Evolutionary conservation across 106 monocot genomes (phyloP).

Genomic region (Gastrodia elata): DNA sequence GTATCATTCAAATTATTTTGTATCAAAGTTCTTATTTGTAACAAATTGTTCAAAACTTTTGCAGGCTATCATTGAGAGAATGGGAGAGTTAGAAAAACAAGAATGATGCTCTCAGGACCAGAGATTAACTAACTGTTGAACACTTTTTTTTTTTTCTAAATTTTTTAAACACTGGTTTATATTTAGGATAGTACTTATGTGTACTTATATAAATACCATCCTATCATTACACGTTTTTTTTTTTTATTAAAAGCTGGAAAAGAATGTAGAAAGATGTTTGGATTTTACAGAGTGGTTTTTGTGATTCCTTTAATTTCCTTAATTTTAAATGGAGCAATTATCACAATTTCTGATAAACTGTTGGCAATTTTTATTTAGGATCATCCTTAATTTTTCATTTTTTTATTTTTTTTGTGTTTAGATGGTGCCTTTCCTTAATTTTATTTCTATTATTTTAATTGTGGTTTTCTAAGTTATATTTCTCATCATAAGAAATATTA

Average conservation of each 20-base stretch:
- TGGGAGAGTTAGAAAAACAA: constrained; percentile 23
- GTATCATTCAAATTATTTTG: too few species aligned
- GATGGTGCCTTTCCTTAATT: too few species aligned
- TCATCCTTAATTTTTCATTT: too few species aligned
- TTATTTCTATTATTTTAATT: too few species aligned
- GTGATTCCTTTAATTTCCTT: too few species aligned
- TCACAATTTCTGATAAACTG: too few species aligned
- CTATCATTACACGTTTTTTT: not conserved
- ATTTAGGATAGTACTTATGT: not conserved
- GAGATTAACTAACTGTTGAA: not conserved
- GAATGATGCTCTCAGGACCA: constrained; percentile 1
- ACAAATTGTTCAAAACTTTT: constrained; percentile 5
- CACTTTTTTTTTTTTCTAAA: not conserved
- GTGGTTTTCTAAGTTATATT: too few species aligned
- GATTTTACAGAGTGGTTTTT: not conserved
- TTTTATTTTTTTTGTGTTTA: too few species aligned
- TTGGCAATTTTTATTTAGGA: too few species aligned
- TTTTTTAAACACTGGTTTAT: not conserved
- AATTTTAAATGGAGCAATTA: too few species aligned
- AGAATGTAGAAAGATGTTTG: not conserved
- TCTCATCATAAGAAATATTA: too few species aligned
- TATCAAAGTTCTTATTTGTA: too few species aligned
- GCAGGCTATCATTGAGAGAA: constrained; percentile 28
- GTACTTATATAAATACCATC: not conserved
- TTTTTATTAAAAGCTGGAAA: not conserved